These are phyloP conservation scores for Zymoseptoria pseudotritici DNA, from an alignment of 2,329 filamentous ascomycete species.

Conservation along the genomic window DNA sequence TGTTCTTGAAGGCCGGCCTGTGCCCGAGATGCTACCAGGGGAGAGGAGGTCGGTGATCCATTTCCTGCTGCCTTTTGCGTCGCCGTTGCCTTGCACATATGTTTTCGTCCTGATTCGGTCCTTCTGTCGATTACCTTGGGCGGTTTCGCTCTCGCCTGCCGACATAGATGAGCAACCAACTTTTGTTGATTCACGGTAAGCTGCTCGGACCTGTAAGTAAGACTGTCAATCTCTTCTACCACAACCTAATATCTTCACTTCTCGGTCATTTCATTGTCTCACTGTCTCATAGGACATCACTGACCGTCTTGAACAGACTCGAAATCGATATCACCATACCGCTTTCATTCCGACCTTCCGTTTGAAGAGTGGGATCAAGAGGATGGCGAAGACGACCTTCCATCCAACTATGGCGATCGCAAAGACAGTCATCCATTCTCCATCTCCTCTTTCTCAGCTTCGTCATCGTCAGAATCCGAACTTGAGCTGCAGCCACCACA, in stretches of 20 bases:
- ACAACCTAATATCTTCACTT: neutral
- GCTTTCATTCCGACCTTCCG: neutral
- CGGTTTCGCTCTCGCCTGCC: neutral
- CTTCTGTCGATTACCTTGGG: neutral
- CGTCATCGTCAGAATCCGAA: neutral
- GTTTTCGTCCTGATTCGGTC: neutral
- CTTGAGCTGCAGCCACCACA: neutral
- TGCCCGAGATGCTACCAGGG: slow-evolving; percentile 8
- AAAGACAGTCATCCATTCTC: neutral
- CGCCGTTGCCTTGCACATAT: too few relatives aligned
- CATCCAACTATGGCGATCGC: neutral
- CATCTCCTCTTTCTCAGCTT: neutral
- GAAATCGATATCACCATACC: neutral
- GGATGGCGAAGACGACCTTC: neutral
- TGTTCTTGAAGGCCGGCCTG: slow-evolving; percentile 6
- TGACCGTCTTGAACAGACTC: neutral
- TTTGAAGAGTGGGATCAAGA: neutral
- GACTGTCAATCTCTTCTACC: neutral
- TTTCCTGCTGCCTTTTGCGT: neutral
- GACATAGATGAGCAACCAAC: neutral
- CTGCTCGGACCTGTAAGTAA: neutral
- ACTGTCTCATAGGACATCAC: neutral
- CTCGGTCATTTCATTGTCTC: neutral
- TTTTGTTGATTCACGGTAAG: neutral
- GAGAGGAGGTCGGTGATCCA: neutral